A percentile compares a stretch with the other conserved stretches of the same genome.
Evolutionary conservation across 192 early-diverging fungal species (phyloP).

Genomic region (Mortierella claussenii): DNA sequence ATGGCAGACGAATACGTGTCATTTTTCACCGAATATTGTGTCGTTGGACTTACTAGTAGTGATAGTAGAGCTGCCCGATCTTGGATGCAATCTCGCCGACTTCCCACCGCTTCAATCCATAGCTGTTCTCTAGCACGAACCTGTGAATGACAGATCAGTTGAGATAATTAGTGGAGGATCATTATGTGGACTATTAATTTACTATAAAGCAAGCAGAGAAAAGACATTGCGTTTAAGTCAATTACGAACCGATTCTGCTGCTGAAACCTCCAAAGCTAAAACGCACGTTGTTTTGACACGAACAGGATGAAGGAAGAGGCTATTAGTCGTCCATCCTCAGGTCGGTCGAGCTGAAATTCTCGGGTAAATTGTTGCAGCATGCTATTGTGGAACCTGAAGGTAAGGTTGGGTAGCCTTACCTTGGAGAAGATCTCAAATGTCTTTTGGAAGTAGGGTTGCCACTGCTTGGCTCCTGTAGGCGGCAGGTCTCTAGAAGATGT

Average conservation of each 20-base stretch:
- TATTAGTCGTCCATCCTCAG: too few species aligned
- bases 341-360: too few species aligned
- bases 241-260: conserved; percentile 82
- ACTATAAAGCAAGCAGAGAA: not conserved
- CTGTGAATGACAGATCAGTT: conserved; percentile 46
- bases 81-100: conserved; percentile 99
- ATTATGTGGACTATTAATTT: too few species aligned
- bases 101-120: conserved; percentile 96
- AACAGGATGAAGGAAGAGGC: too few species aligned
- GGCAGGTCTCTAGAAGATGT: conserved; percentile 86
- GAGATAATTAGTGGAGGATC: not conserved
- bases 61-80: conserved; percentile 92
- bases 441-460: conserved; percentile 89
- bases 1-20: too few species aligned
- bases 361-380: too few species aligned
- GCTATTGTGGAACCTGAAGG: too few species aligned
- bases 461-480: conserved; percentile 80
- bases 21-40: too few species aligned
- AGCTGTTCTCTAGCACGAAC: conserved; percentile 86
- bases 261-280: conserved; percentile 94
- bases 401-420: conserved; percentile 39
- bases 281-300: not conserved
- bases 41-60: conserved; percentile 78
- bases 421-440: conserved; percentile 98
- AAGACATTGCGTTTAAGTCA: too few species aligned